Evolutionary conservation across 2,329 filamentous ascomycete species (phyloP), one percentile per base, ranked within the genome.

Genomic region (Diaporthe capsici): DNA sequence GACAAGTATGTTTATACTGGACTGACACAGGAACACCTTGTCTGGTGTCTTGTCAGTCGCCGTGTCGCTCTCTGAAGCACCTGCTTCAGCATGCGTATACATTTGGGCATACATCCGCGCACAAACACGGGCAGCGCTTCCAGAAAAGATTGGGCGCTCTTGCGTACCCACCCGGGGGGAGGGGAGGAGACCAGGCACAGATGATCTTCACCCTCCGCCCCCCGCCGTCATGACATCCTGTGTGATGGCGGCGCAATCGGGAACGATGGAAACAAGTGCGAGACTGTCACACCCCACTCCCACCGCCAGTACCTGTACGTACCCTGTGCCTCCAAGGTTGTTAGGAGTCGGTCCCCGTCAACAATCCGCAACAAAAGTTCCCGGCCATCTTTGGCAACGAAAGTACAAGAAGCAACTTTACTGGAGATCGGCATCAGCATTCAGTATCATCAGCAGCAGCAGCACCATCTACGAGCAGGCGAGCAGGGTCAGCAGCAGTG

Each of bases 191-290:
- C 51, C 51, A 47, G 47, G 51, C 39, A 71, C 51, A 34, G 28
- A 31, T 47, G 34, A 44, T 71, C 51, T 57, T 42, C 20, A 55
- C 22, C 22, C 58, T 72, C 57, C 57, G 42, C 42, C 58, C 70
- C 25, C 10, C 57, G 57, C 55, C 57, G 31, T 72, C 57, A 42
- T 31, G 44, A 39, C 47, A 44, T 72, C 31, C 47, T 68, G 44
- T 63, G 71, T 72, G 60, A 72, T 72, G 49, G 58, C 71, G 71
- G 71, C 71, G 71, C 58, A 72, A 72, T 51, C 71, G 71, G 71
- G 57, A 72, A 42, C 71, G 44, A 72, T 63, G 71, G 71, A 65
- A 73, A 65, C 71, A 65, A 31, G 71, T 73, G 58, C 58, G 13
- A 63, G 47, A 53, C 57, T 65, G 71, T 73, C 39, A 70, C 65